Evolutionary conservation across 306 rosid species (phyloP), one percentile per base, ranked within the genome.

Genomic region (Citrullus colocynthis): DNA sequence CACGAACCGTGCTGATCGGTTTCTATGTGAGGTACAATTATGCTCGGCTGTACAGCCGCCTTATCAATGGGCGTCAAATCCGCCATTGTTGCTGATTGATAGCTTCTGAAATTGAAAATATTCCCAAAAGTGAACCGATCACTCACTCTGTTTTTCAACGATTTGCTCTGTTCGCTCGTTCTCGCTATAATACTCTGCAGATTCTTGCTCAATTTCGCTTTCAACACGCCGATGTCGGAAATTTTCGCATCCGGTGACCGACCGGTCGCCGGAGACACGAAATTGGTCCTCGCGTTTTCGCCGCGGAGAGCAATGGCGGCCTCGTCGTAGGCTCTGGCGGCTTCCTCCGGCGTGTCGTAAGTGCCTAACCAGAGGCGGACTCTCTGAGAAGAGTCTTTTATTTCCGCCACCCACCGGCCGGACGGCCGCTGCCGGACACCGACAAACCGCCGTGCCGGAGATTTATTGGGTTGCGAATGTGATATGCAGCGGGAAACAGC

Each of bases 361-460:
- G 98, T 93, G 59, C 98, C 98, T 2, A 93, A 90, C 98, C 97
- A 90, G 6, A 93, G 85, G 69, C 98, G 83, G 8, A 91, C 90
- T 24, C 88, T 93, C 64, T 93, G 94, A 13, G 97, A 90, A 0
- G 98, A 93, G 88, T 93, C 98, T 76, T 93, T 93, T 82, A 91
- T 93, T 83, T 93, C 97, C 14, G 98, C 97, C 9, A 93, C 97
- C 98, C 98, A 93, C 42, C 98, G 83, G 4, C 98, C 98, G 0
- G 98, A 93, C 2, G 97, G 98, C 21, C 98, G 87, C 77, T 90
- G 96, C 66, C 98, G 82, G 11, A 93, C 97, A 44, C 98, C 98
- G 75, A 93, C 88, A 80, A 89, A 93, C 71, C 91, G 83, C 71
- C 87, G 80, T 9, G 77, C 78, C 4, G 81, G 28, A 15, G 84